Percentiles rank a stretch among this genome's conserved stretches.
phyloP scores from a whole-genome alignment of 2,329 filamentous ascomycete species.

The Diaporthe longicolla region DNA sequence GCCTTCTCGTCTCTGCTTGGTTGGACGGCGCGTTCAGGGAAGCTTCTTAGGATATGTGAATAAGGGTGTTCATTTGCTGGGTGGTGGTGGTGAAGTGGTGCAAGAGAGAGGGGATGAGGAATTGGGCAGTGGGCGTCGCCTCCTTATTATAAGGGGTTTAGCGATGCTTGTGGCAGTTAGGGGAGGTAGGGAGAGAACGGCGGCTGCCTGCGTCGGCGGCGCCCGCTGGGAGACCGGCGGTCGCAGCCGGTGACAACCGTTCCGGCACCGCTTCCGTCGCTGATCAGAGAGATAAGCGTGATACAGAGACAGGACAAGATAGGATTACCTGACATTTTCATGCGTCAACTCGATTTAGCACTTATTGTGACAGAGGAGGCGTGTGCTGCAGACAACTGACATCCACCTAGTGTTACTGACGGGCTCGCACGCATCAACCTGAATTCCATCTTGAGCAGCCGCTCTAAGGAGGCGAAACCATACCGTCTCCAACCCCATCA shows the following conservation, averaged over 20 bases:
- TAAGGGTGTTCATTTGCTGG: not conserved
- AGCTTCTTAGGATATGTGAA: not conserved
- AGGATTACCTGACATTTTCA: not conserved
- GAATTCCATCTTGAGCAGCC: not conserved
- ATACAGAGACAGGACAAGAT: constrained; percentile 12
- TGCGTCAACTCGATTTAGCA: not conserved
- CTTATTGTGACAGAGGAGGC: not conserved
- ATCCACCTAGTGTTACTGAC: not conserved
- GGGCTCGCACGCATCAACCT: too few relatives aligned
- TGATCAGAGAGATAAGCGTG: constrained; percentile 29
- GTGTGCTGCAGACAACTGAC: not conserved
- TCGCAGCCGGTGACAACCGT: constrained; percentile 29
- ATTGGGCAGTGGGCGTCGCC: not conserved
- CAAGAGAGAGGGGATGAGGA: not conserved
- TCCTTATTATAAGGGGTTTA: not conserved
- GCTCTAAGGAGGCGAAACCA: not conserved
- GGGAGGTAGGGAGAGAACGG: too few relatives aligned
- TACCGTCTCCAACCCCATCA: too few relatives aligned
- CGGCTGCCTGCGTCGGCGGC: not conserved
- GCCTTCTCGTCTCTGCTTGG: not conserved
- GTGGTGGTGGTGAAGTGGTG: not conserved
- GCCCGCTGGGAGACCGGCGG: constrained; percentile 4
- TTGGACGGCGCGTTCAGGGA: not conserved
- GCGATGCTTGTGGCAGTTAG: too few relatives aligned
- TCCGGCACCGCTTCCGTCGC: constrained; percentile 21